Percentiles rank a stretch among this genome's conserved stretches.
These are phyloP conservation scores for Millerozyma miso DNA, from an alignment of 805 yeast species.

Conservation along the genomic window DNA sequence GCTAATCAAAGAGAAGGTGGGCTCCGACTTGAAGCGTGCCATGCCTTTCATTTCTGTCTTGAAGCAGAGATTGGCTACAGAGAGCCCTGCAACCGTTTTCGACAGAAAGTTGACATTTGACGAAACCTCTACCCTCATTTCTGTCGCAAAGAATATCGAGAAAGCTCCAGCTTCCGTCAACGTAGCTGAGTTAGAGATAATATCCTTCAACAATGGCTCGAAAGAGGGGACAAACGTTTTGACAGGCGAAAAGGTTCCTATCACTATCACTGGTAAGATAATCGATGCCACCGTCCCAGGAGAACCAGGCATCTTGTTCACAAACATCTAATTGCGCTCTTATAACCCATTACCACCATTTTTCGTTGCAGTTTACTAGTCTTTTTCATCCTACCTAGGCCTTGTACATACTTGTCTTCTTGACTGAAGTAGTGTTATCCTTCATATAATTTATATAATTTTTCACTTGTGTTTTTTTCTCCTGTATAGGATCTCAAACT, in stretches of 20 bases:
- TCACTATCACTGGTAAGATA: conserved; percentile 62
- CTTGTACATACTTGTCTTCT: too few relatives aligned
- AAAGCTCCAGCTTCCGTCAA: conserved; percentile 57
- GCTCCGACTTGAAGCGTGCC: conserved; percentile 93
- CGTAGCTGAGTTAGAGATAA: conserved; percentile 54
- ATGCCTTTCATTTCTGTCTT: conserved; percentile 92
- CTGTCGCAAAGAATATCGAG: conserved; percentile 52
- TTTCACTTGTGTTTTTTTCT: neutral
- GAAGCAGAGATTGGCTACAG: conserved; percentile 72
- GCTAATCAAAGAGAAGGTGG: conserved; percentile 60
- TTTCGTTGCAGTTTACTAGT: neutral
- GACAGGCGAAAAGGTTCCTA: conserved; percentile 66
- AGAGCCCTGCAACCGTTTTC: conserved; percentile 74
- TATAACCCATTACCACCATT: neutral
- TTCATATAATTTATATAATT: neutral
- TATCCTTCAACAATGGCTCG: conserved; percentile 62
- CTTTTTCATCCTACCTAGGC: too few relatives aligned
- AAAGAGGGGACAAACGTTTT: conserved; percentile 58
- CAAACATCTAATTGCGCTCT: conserved; percentile 43
- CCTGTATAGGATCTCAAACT: neutral
- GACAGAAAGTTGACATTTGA: conserved; percentile 82
- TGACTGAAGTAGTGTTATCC: too few relatives aligned
- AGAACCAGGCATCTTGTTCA: conserved; percentile 78
- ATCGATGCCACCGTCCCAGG: conserved; percentile 90
- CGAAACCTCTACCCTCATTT: conserved; percentile 64